Base-by-base conservation (phyloP, 345 rosid species). In the Conringia planisiliqua region DNA sequence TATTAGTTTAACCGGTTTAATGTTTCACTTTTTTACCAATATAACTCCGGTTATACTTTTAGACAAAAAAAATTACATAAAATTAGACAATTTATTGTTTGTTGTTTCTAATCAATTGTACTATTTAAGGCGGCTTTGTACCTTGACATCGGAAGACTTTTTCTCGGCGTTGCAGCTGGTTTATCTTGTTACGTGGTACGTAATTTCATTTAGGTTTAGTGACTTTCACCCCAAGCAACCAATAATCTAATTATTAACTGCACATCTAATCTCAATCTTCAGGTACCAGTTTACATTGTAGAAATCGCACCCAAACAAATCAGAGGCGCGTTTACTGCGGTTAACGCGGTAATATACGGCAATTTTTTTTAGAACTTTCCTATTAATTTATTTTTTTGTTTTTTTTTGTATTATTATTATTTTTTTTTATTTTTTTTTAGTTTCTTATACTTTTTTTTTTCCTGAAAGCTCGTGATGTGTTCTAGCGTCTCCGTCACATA, bases 211-310 rank as follows among this genome's bases (percentile, higher is more conserved):
- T 36, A 60, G 13, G 46, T 22, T 36, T 74, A 64, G 17, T 39
- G 17, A 22, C 17, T 48, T 36, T 27, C 6, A 35, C 48, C 22
- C 59, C 68, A 63, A 42, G 16, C 26, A 73, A 64, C 47, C 58
- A 48, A 22, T 51, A 50, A 30, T 30, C 6, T 30, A 30, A 30
- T 10, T 24, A 72, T 3, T 40, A 26, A 58, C 42, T 66, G 11
- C 5, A 38, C 27, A 8, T 36, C 0, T 58, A 27, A 46, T 13
- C 27, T 13, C 4, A 61, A 46, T 27, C 14, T 40, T 24, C 39
- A 92, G 96, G 90, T 86, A 36, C 97, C 97, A 0, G 54, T 90
- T 16, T 93, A 84, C 78, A 87, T 93, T 66, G 98, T 95, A 48
- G 98, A 92, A 84, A 80, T 92, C 17, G 84, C 98, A 10, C 96